These are phyloP conservation scores for Filosporella fistucella DNA, from an alignment of 495 filamentous ascomycete species.

Conservation along the genomic window DNA sequence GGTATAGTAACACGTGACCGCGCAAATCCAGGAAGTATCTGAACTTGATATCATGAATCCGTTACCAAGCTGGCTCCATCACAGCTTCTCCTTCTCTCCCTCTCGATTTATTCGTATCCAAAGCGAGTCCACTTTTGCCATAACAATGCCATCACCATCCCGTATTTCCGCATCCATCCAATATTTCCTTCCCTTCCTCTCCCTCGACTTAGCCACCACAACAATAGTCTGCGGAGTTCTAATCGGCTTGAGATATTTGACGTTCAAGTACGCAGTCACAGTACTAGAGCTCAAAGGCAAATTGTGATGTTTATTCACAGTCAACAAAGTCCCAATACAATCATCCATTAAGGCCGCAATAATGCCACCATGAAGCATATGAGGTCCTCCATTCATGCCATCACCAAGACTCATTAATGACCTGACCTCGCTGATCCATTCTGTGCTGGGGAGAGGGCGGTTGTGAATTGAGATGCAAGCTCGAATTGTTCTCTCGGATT, in stretches of 20 bases:
- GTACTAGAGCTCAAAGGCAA: conserved; percentile 13
- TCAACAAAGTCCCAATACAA: conserved; percentile 44
- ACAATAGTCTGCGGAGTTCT: conserved; percentile 47
- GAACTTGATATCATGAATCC: too few species aligned
- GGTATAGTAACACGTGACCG: too few species aligned
- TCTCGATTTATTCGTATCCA: conserved; percentile 23
- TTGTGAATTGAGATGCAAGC: conserved; percentile 42
- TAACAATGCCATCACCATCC: conserved; percentile 31
- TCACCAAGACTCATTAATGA: conserved; percentile 47
- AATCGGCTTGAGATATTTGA: conserved; percentile 49
- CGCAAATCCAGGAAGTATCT: too few species aligned
- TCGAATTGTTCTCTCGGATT: conserved; percentile 43
- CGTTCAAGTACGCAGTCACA: conserved; percentile 57
- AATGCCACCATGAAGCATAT: conserved; percentile 56
- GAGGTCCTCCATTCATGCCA: conserved; percentile 53
- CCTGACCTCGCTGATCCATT: conserved; percentile 35
- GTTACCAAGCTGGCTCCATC: not conserved
- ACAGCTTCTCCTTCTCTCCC: not conserved
- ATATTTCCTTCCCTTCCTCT: conserved; percentile 41
- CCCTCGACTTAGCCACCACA: conserved; percentile 37
- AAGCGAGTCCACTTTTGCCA: conserved; percentile 42
- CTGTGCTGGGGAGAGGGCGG: conserved; percentile 20
- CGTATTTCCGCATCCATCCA: conserved; percentile 37
- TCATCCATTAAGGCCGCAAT: conserved; percentile 57
- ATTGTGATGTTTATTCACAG: conserved; percentile 34